Conservation (phyloP, 345 rosid genomes). For the Euphorbia pulcherrima region DNA sequence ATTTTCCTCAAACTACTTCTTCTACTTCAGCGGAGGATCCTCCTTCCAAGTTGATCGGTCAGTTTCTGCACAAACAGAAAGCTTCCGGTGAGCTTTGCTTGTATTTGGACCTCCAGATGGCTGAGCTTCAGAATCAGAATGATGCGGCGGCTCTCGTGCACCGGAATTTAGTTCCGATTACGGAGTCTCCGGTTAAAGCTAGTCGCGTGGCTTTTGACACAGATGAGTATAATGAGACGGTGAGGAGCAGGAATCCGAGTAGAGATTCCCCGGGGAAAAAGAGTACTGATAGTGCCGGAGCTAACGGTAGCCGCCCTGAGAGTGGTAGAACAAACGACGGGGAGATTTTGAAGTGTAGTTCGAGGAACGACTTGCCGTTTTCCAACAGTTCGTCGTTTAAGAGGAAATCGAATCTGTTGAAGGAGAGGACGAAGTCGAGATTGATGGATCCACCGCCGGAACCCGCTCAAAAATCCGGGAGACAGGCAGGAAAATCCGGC, state of each 20-base stretch:
- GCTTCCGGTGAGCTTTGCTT: conserved; percentile 66
- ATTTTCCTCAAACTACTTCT: conserved; percentile 22
- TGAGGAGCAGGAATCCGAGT: conserved; percentile 16
- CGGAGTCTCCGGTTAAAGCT: conserved; percentile 36
- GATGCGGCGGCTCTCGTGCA: background rate
- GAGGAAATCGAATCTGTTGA: conserved; percentile 21
- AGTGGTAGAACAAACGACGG: background rate
- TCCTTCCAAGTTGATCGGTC: conserved; percentile 60
- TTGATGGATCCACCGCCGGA: conserved; percentile 25
- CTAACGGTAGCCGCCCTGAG: background rate
- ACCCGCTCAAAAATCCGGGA: conserved; percentile 21
- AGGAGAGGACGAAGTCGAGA: conserved; percentile 29
- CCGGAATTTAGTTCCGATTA: conserved; percentile 28
- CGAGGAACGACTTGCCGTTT: conserved; percentile 14
- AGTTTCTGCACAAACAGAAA: conserved; percentile 63
- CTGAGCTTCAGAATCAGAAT: conserved; percentile 45
- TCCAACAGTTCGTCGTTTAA: conserved; percentile 21
- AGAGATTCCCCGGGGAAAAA: conserved; percentile 22
- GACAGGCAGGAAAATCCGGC: conserved; percentile 21
- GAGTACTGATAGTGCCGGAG: conserved; percentile 2
- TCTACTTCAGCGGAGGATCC: conserved; percentile 44
- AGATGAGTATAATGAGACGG: conserved; percentile 15
- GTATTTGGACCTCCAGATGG: conserved; percentile 75
- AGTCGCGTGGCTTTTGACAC: conserved; percentile 38
- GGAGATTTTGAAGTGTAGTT: conserved; percentile 27